These are phyloP conservation scores for Triticum dicoccoides DNA, from an alignment of 176 grass and related monocot genomes.

Conservation along the genomic window DNA sequence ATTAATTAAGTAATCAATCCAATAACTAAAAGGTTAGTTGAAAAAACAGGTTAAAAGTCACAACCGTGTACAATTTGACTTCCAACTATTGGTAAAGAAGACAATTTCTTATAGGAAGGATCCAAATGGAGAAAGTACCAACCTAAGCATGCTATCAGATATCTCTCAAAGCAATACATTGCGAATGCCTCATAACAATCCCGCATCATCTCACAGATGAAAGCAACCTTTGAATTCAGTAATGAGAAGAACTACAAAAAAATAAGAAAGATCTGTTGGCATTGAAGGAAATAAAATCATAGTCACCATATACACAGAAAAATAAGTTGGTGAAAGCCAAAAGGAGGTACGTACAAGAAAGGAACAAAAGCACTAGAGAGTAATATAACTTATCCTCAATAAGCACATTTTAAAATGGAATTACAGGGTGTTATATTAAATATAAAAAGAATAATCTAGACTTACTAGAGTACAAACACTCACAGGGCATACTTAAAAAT, in stretches of 20 bases:
- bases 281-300: constrained; percentile 27
- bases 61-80: not conserved
- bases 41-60: not conserved
- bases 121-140: constrained; percentile 19
- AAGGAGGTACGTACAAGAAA: not conserved
- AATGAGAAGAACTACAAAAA: constrained; percentile 85
- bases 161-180: constrained; percentile 99
- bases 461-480: not conserved
- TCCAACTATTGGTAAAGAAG: constrained; percentile 12
- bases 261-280: constrained; percentile 19
- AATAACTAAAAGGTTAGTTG: constrained; percentile 8
- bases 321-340: constrained; percentile 26
- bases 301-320: constrained; percentile 20
- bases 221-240: constrained; percentile 72
- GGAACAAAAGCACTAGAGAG: not conserved
- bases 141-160: constrained; percentile 99
- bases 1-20: not conserved
- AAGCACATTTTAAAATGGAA: constrained; percentile 27
- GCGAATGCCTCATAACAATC: constrained; percentile 98
- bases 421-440: constrained; percentile 19
- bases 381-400: constrained; percentile 8
- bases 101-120: not conserved
- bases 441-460: not conserved
- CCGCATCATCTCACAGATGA: constrained; percentile 90
- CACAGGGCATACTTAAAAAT: not conserved